Conservation (phyloP, 352 stramenopile species). For the Pythium periplocum region DNA sequence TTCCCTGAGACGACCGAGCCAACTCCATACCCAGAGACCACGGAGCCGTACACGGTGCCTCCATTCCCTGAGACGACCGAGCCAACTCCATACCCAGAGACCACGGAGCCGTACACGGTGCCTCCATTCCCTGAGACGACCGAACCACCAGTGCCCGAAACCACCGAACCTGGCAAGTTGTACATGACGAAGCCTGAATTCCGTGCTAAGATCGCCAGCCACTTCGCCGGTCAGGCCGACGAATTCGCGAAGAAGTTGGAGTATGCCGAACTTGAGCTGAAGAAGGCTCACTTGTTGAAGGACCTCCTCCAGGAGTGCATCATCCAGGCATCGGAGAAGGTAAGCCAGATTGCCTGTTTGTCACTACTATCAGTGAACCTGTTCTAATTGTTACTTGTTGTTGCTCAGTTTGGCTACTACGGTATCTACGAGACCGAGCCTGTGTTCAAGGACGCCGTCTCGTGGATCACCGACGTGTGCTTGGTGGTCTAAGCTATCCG, state of each 20-base stretch:
- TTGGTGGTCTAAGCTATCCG: constrained; percentile 12
- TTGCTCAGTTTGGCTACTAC: constrained; percentile 20
- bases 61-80: too few species aligned
- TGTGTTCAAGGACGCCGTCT: constrained; percentile 18
- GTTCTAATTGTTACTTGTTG: neutral
- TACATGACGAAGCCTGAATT: constrained; percentile 22
- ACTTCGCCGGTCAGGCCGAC: constrained; percentile 9
- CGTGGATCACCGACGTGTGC: constrained; percentile 21
- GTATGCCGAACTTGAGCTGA: constrained; percentile 6
- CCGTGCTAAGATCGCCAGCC: constrained; percentile 13
- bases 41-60: too few species aligned
- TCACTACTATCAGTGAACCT: neutral
- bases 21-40: too few species aligned
- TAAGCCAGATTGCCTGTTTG: constrained; percentile 1
- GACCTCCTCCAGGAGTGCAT: constrained; percentile 18
- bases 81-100: neutral
- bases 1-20: too few species aligned
- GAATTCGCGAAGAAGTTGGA: constrained; percentile 6
- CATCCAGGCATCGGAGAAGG: constrained; percentile 16
- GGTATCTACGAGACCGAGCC: constrained; percentile 19
- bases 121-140: neutral
- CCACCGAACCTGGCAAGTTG: neutral
- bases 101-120: neutral
- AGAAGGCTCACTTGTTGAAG: constrained; percentile 14
- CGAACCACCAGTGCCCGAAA: neutral